phyloP scores from a whole-genome alignment of 495 filamentous ascomycete species.

The Aspergillus campestris region DNA sequence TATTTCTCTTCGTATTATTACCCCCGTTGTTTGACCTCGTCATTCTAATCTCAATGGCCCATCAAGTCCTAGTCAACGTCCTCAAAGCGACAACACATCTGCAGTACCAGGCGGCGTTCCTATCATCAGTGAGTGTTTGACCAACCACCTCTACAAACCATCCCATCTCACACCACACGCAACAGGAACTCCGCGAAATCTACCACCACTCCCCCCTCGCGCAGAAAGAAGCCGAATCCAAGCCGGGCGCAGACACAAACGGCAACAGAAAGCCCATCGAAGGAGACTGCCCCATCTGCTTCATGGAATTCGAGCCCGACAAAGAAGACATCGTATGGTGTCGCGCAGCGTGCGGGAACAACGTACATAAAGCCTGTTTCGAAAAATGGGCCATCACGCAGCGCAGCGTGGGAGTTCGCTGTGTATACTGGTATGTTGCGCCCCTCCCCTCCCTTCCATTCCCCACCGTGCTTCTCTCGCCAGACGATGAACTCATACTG shows the following conservation, averaged over 20 bases:
- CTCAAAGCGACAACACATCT: slow-evolving; percentile 55
- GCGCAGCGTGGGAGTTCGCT: slow-evolving; percentile 45
- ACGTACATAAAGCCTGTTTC: slow-evolving; percentile 67
- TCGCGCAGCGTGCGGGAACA: slow-evolving; percentile 65
- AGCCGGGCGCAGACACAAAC: slow-evolving; percentile 12
- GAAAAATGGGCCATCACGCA: slow-evolving; percentile 59
- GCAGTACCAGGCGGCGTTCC: slow-evolving; percentile 67
- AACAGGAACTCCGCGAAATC: slow-evolving; percentile 51
- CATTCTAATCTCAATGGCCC: slow-evolving; percentile 13
- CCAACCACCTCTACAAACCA: background rate
- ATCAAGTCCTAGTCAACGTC: slow-evolving; percentile 52
- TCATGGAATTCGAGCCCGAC: slow-evolving; percentile 51
- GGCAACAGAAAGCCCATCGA: slow-evolving; percentile 55
- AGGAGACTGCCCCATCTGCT: slow-evolving; percentile 77
- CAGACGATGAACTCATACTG: background rate
- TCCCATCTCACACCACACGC: background rate
- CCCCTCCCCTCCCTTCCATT: background rate
- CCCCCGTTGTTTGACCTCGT: background rate
- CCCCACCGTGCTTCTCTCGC: background rate
- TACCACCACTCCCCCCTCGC: slow-evolving; percentile 27
- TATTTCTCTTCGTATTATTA: background rate
- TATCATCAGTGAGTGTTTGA: slow-evolving; percentile 39
- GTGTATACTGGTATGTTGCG: slow-evolving; percentile 51
- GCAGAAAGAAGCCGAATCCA: slow-evolving; percentile 6
- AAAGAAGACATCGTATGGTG: slow-evolving; percentile 61